Conservation (phyloP, 192 early-diverging fungal genomes). For the Umbelopsis sp. region DNA sequence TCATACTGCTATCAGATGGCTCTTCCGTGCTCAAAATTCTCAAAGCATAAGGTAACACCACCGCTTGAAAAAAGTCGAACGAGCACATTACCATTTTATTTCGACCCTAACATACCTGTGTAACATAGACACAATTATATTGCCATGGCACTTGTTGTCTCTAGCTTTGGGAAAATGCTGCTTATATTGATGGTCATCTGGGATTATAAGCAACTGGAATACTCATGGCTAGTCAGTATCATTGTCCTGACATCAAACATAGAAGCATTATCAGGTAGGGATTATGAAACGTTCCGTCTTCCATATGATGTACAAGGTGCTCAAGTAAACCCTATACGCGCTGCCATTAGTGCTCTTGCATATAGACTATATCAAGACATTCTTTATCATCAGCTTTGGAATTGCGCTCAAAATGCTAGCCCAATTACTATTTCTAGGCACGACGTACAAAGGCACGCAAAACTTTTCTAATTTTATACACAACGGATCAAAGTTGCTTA, state of each 20-base stretch:
- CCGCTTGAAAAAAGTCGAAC: too few species aligned
- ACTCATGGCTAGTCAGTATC: slow-evolving; percentile 79
- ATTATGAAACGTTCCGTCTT: not conserved
- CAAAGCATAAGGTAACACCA: slow-evolving; percentile 32
- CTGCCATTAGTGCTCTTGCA: slow-evolving; percentile 59
- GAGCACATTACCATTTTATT: too few species aligned
- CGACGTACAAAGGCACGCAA: slow-evolving; percentile 31
- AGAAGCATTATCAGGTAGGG: slow-evolving; percentile 57
- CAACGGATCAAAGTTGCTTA: slow-evolving; percentile 29
- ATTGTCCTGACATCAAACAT: slow-evolving; percentile 78
- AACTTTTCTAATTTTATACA: slow-evolving; percentile 12
- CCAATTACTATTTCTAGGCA: slow-evolving; percentile 49
- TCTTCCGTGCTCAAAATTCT: slow-evolving; percentile 21
- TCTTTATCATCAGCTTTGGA: slow-evolving; percentile 51
- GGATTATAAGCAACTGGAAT: slow-evolving; percentile 84
- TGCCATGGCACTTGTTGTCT: slow-evolving; percentile 74
- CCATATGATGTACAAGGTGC: slow-evolving; percentile 6
- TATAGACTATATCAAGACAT: slow-evolving; percentile 48
- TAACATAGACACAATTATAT: slow-evolving; percentile 61
- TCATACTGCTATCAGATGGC: slow-evolving; percentile 49
- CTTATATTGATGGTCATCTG: slow-evolving; percentile 90
- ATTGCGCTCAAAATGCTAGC: slow-evolving; percentile 45
- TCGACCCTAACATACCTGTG: too few species aligned
- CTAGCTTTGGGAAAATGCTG: slow-evolving; percentile 86
- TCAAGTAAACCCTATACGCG: too few species aligned